These are phyloP conservation scores for Edaphochlamys debaryana DNA, from an alignment of 139 green algal genomes.

Conservation along the genomic window DNA sequence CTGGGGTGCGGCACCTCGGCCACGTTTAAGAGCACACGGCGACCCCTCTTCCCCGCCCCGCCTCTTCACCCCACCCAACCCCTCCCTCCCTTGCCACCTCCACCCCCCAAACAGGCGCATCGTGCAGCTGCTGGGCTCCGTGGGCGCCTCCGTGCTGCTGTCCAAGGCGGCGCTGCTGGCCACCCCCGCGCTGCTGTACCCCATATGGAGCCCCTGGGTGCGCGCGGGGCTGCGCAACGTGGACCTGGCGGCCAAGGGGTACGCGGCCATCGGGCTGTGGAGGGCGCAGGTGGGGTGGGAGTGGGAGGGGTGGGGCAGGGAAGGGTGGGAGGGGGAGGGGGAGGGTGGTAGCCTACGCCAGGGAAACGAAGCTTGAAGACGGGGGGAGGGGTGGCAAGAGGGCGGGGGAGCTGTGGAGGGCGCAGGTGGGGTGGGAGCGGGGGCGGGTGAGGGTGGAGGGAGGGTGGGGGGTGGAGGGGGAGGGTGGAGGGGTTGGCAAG, in stretches of 20 bases:
- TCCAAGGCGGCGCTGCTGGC: conserved; percentile 72
- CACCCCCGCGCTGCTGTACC: conserved; percentile 72
- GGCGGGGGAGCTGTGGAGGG: background rate
- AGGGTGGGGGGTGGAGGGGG: background rate
- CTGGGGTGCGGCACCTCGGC: no score
- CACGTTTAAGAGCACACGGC: no score
- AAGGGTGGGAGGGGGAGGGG: background rate
- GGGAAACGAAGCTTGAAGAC: no score
- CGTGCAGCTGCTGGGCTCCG: conserved; percentile 66
- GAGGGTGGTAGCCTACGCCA: no score
- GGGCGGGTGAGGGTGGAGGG: background rate
- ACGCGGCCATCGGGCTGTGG: conserved; percentile 74
- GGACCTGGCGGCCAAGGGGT: conserved; percentile 40
- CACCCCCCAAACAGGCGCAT: conserved; percentile 48
- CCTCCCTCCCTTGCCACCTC: background rate
- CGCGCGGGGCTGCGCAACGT: conserved; percentile 50
- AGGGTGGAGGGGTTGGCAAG: no score
- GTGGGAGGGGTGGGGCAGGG: no score
- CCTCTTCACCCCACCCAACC: no score
- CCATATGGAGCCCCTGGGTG: conserved; percentile 79
- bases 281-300: conserved; percentile 53
- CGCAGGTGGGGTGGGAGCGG: background rate
- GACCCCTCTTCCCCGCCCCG: no score
- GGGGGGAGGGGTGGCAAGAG: no score
- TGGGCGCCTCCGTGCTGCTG: conserved; percentile 66